Percentiles rank a stretch among this genome's conserved stretches.
Conservation (phyloP, 352 stramenopile species). For the Pythium brachiatum region DNA sequence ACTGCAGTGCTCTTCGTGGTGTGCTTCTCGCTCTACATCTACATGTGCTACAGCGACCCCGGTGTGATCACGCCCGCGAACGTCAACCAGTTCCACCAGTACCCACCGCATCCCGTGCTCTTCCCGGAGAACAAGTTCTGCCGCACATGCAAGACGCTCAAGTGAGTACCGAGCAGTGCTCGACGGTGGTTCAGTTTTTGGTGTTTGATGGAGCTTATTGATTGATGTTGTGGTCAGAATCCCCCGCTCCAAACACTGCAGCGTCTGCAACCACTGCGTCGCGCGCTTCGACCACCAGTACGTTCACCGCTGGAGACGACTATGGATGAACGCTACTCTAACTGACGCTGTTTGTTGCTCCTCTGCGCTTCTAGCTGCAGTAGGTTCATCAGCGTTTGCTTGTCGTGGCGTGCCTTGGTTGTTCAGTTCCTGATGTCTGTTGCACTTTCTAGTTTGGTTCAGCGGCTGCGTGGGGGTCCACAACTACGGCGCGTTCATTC, state of each 20-base stretch:
- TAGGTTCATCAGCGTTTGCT: background rate
- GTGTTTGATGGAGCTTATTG: too few relatives aligned
- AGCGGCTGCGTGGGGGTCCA: conserved; percentile 26
- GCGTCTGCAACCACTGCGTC: conserved; percentile 86
- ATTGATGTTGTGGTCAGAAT: conserved; percentile 34
- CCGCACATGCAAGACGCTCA: conserved; percentile 83
- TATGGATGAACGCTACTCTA: background rate
- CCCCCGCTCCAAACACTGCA: conserved; percentile 88
- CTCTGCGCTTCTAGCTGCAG: conserved; percentile 11
- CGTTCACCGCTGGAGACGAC: background rate
- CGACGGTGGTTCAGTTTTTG: too few relatives aligned
- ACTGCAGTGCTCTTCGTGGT: conserved; percentile 47
- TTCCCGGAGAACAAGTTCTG: conserved; percentile 82
- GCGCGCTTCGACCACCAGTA: conserved; percentile 75
- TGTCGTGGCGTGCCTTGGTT: background rate
- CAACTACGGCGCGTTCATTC: conserved; percentile 31
- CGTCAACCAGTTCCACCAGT: conserved; percentile 46
- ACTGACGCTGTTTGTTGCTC: background rate
- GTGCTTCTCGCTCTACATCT: conserved; percentile 59
- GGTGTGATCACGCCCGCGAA: conserved; percentile 69
- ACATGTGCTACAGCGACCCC: conserved; percentile 68
- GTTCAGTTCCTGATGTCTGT: background rate
- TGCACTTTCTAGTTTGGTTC: conserved; percentile 26
- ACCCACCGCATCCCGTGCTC: conserved; percentile 77
- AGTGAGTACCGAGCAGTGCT: conserved; percentile 61